phyloP scores from a whole-genome alignment of 2,329 filamentous ascomycete genomes.

The Phyllosticta citriasiana region DNA sequence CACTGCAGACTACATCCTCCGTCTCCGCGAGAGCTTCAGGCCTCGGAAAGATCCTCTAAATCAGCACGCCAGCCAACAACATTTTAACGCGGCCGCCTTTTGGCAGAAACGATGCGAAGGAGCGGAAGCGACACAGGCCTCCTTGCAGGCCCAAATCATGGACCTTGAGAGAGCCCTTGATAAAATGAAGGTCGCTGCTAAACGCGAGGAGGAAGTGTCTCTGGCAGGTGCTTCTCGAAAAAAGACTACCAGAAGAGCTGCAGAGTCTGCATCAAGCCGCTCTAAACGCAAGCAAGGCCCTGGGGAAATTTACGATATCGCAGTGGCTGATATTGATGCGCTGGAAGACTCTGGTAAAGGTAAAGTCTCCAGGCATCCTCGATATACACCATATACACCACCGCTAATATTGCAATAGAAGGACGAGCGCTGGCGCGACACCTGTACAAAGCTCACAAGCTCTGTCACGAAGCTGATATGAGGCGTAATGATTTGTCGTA shows the following conservation, averaged over 20 bases:
- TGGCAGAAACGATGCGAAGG: slow-evolving; percentile 24
- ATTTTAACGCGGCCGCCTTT: slow-evolving; percentile 31
- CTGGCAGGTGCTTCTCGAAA: background rate
- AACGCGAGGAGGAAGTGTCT: background rate
- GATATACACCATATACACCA: background rate
- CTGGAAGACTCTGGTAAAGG: background rate
- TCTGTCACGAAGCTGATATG: slow-evolving; percentile 15
- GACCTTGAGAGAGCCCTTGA: slow-evolving; percentile 23
- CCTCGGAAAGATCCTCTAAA: slow-evolving; percentile 14
- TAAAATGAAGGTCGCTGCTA: slow-evolving; percentile 5
- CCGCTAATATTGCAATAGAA: background rate
- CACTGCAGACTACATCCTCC: slow-evolving; percentile 20
- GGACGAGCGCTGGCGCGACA: slow-evolving; percentile 12
- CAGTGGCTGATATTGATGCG: background rate
- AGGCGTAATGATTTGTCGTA: slow-evolving; percentile 16
- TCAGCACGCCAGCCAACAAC: slow-evolving; percentile 17
- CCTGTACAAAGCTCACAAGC: slow-evolving; percentile 21
- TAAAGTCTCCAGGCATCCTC: background rate
- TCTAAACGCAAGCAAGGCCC: background rate
- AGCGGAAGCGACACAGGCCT: slow-evolving; percentile 17
- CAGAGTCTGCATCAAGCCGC: no score
- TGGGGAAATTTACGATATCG: background rate
- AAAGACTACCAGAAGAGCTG: background rate
- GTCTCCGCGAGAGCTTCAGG: slow-evolving; percentile 27
- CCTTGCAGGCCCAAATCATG: slow-evolving; percentile 17